Base-by-base conservation (phyloP, 2,329 filamentous ascomycete genomes). In the Plectosphaerella plurivora region DNA sequence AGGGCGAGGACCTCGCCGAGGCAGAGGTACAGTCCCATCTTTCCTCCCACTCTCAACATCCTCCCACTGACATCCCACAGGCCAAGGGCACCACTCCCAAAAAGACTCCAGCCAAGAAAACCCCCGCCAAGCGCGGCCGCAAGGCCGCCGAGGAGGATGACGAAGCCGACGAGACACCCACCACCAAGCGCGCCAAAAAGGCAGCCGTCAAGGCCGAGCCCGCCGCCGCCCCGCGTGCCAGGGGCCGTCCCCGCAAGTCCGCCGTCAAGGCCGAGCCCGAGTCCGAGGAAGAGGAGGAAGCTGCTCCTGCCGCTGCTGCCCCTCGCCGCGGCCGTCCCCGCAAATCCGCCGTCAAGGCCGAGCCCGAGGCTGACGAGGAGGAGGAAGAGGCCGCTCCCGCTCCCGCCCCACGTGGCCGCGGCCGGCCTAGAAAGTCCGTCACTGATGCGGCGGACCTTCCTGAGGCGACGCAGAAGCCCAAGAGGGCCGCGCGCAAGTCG, bases 211-310 rank as follows among this genome's bases (percentile, higher is more conserved):
- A 62, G 46, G 55, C 59, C 28, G 28, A 33, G 28, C 28, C 28
- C 8, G 28, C 28, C 28, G 11, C 28, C 28, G 11, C 28, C 28
- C 28, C 28, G 2, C 28, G 28, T 33, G 4, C 28, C 28, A 9
- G 28, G 8, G 28, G 28, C 28, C 28, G 28, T 33, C 28, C 28
- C 28, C 28, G 28, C 28, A 70, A 71, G 58, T 61, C 67, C 51
- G 64, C 61, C 16, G 65, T 66, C 47, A 69, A 69, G 60, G 36
- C 52, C 10, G 69, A 69, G 60, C 24, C 49, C 14, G 69, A 69
- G 57, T 62, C 56, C 2, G 52, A 57, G 7, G 63, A 63, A 4
- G 65, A 68, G 11, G 67, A 68, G 8, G 64, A 63, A 5, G 61
- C 68, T 14, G 61, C 68, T 14, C 60, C 71, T 53, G 65, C 66